Evolutionary conservation across 176 grass and related monocot species (phyloP).

Genomic region (Stipa capillata): DNA sequence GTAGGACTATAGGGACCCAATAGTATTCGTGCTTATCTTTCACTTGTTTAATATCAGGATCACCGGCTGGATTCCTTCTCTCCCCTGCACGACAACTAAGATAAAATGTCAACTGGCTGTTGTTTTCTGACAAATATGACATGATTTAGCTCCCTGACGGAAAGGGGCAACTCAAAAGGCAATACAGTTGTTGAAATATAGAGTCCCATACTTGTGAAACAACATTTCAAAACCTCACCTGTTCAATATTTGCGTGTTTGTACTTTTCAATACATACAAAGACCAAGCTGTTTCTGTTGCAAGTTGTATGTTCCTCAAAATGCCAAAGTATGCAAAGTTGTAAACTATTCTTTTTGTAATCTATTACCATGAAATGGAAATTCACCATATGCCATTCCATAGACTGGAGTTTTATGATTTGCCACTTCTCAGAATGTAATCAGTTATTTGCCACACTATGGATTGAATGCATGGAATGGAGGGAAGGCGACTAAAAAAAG

Average conservation of each 20-base stretch:
- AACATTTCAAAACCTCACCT: neutral
- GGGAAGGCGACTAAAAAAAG: too few species aligned
- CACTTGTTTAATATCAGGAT: slow-evolving; percentile 2
- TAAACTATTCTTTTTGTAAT: neutral
- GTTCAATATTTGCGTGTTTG: neutral
- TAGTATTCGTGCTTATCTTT: neutral
- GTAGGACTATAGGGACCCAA: neutral
- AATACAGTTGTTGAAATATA: neutral
- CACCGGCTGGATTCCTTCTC: neutral
- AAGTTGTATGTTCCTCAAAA: slow-evolving; percentile 21
- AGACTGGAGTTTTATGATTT: too few species aligned
- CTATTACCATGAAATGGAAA: too few species aligned
- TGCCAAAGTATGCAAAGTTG: neutral
- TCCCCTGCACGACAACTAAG: neutral
- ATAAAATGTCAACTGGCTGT: neutral
- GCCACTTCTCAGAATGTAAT: too few species aligned
- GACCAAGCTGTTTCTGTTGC: neutral
- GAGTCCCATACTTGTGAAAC: neutral
- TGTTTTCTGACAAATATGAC: slow-evolving; percentile 1
- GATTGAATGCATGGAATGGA: too few species aligned
- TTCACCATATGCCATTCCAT: too few species aligned
- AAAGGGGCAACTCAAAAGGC: neutral
- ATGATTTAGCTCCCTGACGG: neutral
- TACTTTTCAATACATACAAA: neutral
- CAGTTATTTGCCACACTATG: too few species aligned